A percentile compares a stretch with the other conserved stretches of the same genome.
Conservation (phyloP, 768 basidiomycete genomes). For the Russula olivacea region DNA sequence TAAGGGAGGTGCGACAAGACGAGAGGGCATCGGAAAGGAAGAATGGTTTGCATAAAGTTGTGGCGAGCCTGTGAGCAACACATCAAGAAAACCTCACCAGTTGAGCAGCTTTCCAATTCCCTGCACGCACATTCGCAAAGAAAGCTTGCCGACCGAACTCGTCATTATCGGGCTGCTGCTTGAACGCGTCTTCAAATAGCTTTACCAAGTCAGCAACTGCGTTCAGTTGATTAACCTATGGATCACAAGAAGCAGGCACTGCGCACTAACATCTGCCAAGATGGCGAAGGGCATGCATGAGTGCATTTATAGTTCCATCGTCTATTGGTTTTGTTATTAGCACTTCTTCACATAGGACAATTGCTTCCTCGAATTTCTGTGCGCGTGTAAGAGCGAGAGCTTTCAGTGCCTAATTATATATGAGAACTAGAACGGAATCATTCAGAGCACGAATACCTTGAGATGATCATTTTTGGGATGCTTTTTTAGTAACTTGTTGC, state of each 20-base stretch:
- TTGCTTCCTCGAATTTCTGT: slow-evolving; percentile 81
- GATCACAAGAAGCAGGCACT: neutral
- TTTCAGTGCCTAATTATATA: slow-evolving; percentile 59
- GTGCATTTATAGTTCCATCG: slow-evolving; percentile 66
- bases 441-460: slow-evolving; percentile 42
- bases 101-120: slow-evolving; percentile 83
- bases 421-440: slow-evolving; percentile 10
- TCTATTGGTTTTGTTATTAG: slow-evolving; percentile 66
- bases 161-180: slow-evolving; percentile 72
- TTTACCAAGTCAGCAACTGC: slow-evolving; percentile 70
- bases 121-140: slow-evolving; percentile 74
- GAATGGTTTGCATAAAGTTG: neutral
- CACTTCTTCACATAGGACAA: slow-evolving; percentile 74
- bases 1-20: neutral
- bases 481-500: slow-evolving; percentile 86
- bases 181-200: slow-evolving; percentile 86
- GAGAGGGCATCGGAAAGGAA: neutral
- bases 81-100: slow-evolving; percentile 44
- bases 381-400: slow-evolving; percentile 77
- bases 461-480: slow-evolving; percentile 66
- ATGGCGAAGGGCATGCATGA: slow-evolving; percentile 78
- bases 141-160: slow-evolving; percentile 81
- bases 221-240: neutral
- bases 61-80: neutral
- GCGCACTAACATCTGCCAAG: slow-evolving; percentile 56